Base-by-base conservation (phyloP, 2,329 filamentous ascomycete species). In the Alternaria rosae region DNA sequence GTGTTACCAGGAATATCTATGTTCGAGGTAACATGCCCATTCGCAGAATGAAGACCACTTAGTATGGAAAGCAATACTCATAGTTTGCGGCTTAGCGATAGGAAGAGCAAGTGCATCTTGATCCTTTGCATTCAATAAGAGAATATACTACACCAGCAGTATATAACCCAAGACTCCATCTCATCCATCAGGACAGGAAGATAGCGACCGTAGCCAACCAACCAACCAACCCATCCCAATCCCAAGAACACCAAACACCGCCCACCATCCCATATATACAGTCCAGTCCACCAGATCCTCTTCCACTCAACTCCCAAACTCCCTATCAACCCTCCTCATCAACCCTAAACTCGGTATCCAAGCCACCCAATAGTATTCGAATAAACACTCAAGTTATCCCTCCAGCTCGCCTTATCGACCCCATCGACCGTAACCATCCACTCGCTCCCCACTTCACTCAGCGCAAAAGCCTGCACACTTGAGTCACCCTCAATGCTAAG, bases 341-440 rank as follows among this genome's bases (percentile, higher is more conserved):
- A 6, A 11, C 13, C 30, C 20, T 58, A 75, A 17, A 76, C 76
- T 4, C 77, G 77, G 54, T 81, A 73, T n/a, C 63, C 70, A 51
- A 78, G 60, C 21, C 69, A 70, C 9, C 75, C 76, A 61, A 79
- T 78, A 3, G 76, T 78, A 61, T 78, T 72, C 4, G 72, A 54
- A 45, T 78, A 79, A 10, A 74, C 76, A 48, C 82, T 81, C 53
- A 83, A 61, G 52, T 86, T 86, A 56, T 86, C 84, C 11, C 70
- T 73, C 68, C 81, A 85, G 4, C 69, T 70, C 9, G 83, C 85
- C 57, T 83, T 69, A 53, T 81, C 78, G 47, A 60, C 67, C 0
- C 80, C 80, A 66, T 85, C 78, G 53, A 80, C 74, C 5, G 81
- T 79, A 47, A 86, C 74, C 82, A 85, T 84, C 58, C 81, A 81